phyloP scores from a whole-genome alignment of 306 rosid species.

The Rubus parviflorus region DNA sequence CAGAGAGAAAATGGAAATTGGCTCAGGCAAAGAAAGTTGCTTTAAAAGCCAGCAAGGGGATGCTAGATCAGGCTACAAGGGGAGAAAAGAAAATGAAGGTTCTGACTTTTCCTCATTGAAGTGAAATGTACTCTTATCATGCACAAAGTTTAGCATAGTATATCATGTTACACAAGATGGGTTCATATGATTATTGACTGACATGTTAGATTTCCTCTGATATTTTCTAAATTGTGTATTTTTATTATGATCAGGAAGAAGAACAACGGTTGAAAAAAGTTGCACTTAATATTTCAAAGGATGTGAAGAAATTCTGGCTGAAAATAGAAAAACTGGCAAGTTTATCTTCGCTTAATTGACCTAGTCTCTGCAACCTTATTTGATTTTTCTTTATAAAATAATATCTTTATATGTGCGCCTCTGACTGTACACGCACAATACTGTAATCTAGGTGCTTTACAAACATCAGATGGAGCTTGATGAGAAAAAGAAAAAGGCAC shows the following conservation, averaged over 20 bases:
- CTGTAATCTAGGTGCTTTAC: slow-evolving; percentile 78
- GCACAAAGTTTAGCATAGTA: background rate
- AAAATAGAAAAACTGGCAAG: slow-evolving; percentile 96
- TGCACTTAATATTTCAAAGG: slow-evolving; percentile 92
- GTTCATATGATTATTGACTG: slow-evolving; percentile 5
- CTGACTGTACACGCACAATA: slow-evolving; percentile 17
- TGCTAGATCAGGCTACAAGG: slow-evolving; percentile 94
- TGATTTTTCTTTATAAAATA: background rate
- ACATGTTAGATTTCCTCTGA: slow-evolving; percentile 12
- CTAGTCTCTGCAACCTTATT: background rate
- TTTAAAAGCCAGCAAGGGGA: slow-evolving; percentile 93
- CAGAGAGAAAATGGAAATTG: slow-evolving; percentile 97
- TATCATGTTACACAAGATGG: slow-evolving; percentile 20
- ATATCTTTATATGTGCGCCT: slow-evolving; percentile 11
- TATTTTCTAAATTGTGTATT: slow-evolving; percentile 22
- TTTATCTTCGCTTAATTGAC: slow-evolving; percentile 19
- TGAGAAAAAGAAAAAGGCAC: slow-evolving; percentile 91
- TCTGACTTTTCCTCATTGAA: slow-evolving; percentile 38
- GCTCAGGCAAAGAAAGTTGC: slow-evolving; percentile 94
- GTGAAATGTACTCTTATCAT: slow-evolving; percentile 17
- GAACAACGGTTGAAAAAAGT: slow-evolving; percentile 90
- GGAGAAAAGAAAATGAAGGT: slow-evolving; percentile 98
- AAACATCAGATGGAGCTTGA: slow-evolving; percentile 97
- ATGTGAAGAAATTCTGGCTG: slow-evolving; percentile 95
- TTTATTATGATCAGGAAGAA: slow-evolving; percentile 68